Evolutionary conservation across 2,329 filamentous ascomycete species (phyloP).

Genomic region (Aspergillus ustus): DNA sequence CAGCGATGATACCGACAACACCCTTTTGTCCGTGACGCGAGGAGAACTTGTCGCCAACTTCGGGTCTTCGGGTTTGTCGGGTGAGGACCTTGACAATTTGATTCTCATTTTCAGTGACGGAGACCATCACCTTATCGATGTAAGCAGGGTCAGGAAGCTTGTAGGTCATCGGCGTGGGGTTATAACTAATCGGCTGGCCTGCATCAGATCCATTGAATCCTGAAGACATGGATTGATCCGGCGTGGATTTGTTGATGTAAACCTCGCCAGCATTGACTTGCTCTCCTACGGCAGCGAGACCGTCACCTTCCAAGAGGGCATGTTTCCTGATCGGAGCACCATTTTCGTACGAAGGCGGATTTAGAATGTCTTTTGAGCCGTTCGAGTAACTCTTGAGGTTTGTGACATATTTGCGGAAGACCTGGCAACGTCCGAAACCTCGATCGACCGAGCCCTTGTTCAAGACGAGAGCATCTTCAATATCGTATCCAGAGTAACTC

Average conservation of each 20-base stretch:
- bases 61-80: constrained; percentile 90
- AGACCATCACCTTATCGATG: constrained; percentile 95
- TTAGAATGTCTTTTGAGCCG: constrained; percentile 64
- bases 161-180: constrained; percentile 65
- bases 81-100: constrained; percentile 93
- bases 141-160: constrained; percentile 83
- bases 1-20: constrained; percentile 93
- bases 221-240: constrained; percentile 74
- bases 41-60: constrained; percentile 97
- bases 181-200: constrained; percentile 50
- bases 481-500: constrained; percentile 99
- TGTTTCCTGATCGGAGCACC: constrained; percentile 69
- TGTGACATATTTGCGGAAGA: constrained; percentile 92
- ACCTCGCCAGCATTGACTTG: constrained; percentile 78
- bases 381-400: constrained; percentile 90
- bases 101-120: constrained; percentile 83
- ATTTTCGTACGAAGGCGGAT: constrained; percentile 67
- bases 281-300: constrained; percentile 84
- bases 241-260: constrained; percentile 88
- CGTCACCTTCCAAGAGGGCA: constrained; percentile 78
- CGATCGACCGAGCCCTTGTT: constrained; percentile 96
- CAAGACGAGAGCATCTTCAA: constrained; percentile 94
- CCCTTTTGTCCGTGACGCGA: constrained; percentile 98
- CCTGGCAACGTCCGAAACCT: constrained; percentile 94
- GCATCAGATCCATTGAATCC: constrained; percentile 65